Base-by-base conservation (phyloP, 306 rosid genomes). In the Luffa acutangula region DNA sequence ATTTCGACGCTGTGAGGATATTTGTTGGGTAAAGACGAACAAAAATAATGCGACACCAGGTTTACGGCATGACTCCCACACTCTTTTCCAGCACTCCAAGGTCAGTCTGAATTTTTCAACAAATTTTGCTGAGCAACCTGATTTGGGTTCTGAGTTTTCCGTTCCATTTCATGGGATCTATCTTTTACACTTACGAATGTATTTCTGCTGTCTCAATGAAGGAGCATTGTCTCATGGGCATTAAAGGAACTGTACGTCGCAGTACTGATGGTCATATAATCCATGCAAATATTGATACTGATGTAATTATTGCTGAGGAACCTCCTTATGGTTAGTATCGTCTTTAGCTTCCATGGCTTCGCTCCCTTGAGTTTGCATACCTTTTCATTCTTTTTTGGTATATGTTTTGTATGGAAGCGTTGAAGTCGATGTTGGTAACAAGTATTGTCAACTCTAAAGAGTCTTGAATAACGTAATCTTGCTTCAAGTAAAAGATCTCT, bases 211-310 rank as follows among this genome's bases (percentile, higher is more conserved):
- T 56, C 79, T 57, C 46, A 79, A 59, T 82, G 71, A 87, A 96
- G 99, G 99, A 96, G 82, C 99, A 96, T 81, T 96, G 99, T 91
- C 89, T 96, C 89, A 96, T 96, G 99, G 99, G 99, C 77, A 96
- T 96, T 85, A 96, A 96, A 80, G 99, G 99, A 85, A 93, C 99
- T 0, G 99, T 96, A 77, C 97, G 99, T 66, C 94, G 99, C 85
- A 96, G 99, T 84, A 93, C 99, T 34, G 99, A 96, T 89, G 99
- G 99, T 14, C 99, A 96, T 83, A 96, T 96, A 82, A 96, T 96
- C 83, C 99, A 96, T 78, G 99, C 99, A 69, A 96, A 96, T 88
- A 96, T 96, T 81, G 99, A 96, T 86, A 96, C 99, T 0, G 99
- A 96, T 52, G 99, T 96, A 25, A 91, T 96, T 64, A 96, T 96